Evolutionary conservation across 2,329 filamentous ascomycete genomes (phyloP).

Genomic region (Huntiella omanensis): DNA sequence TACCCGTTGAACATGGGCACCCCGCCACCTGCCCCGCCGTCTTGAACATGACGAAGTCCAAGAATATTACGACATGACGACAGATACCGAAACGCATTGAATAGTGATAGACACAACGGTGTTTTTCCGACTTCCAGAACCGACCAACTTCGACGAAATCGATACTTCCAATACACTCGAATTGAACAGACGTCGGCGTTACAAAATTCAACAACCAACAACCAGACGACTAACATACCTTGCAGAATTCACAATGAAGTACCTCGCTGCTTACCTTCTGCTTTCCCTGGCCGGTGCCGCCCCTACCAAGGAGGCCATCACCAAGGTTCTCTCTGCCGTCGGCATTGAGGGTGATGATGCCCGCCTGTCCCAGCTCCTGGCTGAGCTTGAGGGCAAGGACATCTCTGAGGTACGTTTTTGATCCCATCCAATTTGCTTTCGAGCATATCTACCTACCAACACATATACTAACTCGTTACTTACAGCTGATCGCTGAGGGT

Average conservation of each 20-base stretch:
- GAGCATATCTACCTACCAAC: neutral
- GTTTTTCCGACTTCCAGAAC: neutral
- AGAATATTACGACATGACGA: no score
- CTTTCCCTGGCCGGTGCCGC: slow-evolving; percentile 74
- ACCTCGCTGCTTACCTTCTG: slow-evolving; percentile 98
- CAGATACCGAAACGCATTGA: no score
- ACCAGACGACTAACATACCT: no score
- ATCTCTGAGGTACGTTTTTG: slow-evolving; percentile 61
- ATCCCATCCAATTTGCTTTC: neutral
- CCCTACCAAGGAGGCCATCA: slow-evolving; percentile 74
- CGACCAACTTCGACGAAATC: neutral
- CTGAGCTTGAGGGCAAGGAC: slow-evolving; percentile 81
- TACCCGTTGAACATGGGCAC: neutral
- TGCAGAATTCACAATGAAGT: slow-evolving; percentile 65
- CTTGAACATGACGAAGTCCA: no score
- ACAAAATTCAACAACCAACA: no score
- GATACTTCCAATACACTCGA: neutral
- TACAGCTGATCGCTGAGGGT: slow-evolving; percentile 75
- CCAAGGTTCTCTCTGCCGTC: slow-evolving; percentile 74
- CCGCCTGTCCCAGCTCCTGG: slow-evolving; percentile 69
- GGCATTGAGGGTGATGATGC: slow-evolving; percentile 86
- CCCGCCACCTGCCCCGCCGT: neutral
- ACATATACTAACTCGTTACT: slow-evolving; percentile 13
- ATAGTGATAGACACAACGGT: no score
- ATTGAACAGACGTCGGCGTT: neutral